Evolutionary conservation across 2,329 filamentous ascomycete species (phyloP), one percentile per base, ranked within the genome.

Genomic region (Fusarium anthophilum): DNA sequence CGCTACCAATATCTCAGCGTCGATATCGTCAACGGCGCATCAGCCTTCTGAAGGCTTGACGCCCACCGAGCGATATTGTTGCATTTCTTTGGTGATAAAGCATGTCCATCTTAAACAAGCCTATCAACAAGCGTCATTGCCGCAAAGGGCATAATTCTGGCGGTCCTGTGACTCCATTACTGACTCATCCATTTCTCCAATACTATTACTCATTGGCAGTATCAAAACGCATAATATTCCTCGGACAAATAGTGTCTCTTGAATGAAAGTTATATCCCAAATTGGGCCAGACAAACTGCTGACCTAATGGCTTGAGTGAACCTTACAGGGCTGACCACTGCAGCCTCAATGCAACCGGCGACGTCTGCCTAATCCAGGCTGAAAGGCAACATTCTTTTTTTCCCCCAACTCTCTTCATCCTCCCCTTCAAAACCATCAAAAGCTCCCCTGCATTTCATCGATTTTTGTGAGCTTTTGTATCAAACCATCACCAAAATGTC

Each of bases 321-420:
- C 22, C 8, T 32, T 37, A 8, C 1, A 60, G 61, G 61, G 43
- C 54, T 60, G 37, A 22, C 8, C 2, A n/a, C 17, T 8, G n/a
- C 9, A 38, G 32, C 45, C 48, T 65, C 26, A 3, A 62, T 45
- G 64, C 17, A 57, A 44, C 35, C 13, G 1, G 15, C 13, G 50
- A 59, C 35, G 59, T 66, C 70, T 73, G 70, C 70, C 70, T 73
- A 59, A 59, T 59, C 24, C 26, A 64, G 54, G 48, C 53, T 56
- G 45, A 64, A 48, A 24, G 24, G 9, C n/a, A 55, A 13, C 18
- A 35, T 18, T 35, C 17, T 32, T 39, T 28, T 54, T 26, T 20
- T 24, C 7, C 8, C 7, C 14, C 41, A 58, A 37, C 30, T 22
- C 44, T 14, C 13, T 20, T 26, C 37, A 35, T 58, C 26, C 14